phyloP scores from a whole-genome alignment of 2,329 filamentous ascomycete genomes.

The Talaromyces islandicus region DNA sequence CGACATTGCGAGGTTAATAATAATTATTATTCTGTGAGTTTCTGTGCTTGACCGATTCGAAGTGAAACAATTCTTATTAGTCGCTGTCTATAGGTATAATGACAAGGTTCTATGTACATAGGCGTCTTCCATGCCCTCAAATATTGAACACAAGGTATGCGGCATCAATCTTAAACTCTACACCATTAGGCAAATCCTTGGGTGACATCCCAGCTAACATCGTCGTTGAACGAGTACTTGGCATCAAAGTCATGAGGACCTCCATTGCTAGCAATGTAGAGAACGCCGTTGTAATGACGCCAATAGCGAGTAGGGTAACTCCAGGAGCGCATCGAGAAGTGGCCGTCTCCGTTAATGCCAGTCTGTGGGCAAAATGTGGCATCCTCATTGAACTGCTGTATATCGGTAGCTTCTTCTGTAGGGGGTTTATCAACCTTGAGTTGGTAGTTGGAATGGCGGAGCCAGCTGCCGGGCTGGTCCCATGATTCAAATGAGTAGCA shows the following conservation, averaged over 20 bases:
- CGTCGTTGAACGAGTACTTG: conserved; percentile 3
- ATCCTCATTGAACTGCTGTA: conserved; percentile 5
- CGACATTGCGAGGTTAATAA: too few species aligned
- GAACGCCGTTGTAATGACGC: conserved; percentile 1
- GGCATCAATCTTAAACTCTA: too few species aligned
- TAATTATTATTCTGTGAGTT: too few species aligned
- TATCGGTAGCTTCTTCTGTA: background rate
- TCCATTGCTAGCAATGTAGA: conserved; percentile 6
- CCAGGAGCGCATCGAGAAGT: conserved; percentile 7
- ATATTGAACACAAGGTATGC: too few species aligned
- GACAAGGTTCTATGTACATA: too few species aligned
- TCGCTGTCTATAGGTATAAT: too few species aligned
- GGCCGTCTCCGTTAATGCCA: conserved; percentile 3
- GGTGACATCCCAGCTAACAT: conserved; percentile 1
- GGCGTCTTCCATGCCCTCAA: too few species aligned
- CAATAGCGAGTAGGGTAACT: conserved; percentile 9
- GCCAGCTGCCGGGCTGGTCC: conserved; percentile 5
- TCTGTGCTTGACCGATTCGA: too few species aligned
- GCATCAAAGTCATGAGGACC: conserved; percentile 2
- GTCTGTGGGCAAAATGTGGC: conserved; percentile 8
- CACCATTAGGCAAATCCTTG: conserved; percentile 1
- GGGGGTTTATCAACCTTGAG: background rate
- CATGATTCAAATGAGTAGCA: conserved; percentile 10
- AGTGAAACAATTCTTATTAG: too few species aligned
- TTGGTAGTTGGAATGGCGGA: conserved; percentile 6